Conservation (phyloP, 352 stramenopile species). For the Elongisporangium anandrum region DNA sequence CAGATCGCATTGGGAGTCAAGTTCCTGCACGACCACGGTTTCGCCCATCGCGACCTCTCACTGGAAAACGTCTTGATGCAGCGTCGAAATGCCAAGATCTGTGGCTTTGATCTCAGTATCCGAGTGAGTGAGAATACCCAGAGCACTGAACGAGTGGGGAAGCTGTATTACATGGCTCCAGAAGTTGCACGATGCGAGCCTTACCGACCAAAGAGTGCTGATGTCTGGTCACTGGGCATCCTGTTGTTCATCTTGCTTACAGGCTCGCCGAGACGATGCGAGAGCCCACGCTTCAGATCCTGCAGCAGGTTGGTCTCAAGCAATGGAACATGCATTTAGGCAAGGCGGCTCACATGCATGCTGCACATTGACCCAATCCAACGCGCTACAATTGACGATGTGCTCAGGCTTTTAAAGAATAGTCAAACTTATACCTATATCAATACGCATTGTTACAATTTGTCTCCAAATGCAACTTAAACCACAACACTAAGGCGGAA, state of each 20-base stretch:
- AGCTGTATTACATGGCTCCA: constrained; percentile 74
- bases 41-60: constrained; percentile 55
- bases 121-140: constrained; percentile 21
- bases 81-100: constrained; percentile 31
- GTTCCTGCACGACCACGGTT: constrained; percentile 42
- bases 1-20: constrained; percentile 37
- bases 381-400: constrained; percentile 26
- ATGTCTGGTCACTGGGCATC: constrained; percentile 58
- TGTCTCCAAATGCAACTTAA: no score
- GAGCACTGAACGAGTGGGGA: constrained; percentile 44
- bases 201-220: constrained; percentile 38
- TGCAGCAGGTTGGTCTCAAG: constrained; percentile 43
- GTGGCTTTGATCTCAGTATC: constrained; percentile 56
- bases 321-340: constrained; percentile 45
- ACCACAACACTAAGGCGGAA: no score
- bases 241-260: constrained; percentile 58
- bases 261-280: constrained; percentile 23
- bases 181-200: constrained; percentile 29
- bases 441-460: no score
- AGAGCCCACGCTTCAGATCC: constrained; percentile 36
- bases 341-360: constrained; percentile 31
- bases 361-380: constrained; percentile 38
- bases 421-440: no score
- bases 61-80: constrained; percentile 61
- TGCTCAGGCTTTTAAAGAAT: no score